Conservation (phyloP, 2,329 filamentous ascomycete species). For the Claviceps sp. region DNA sequence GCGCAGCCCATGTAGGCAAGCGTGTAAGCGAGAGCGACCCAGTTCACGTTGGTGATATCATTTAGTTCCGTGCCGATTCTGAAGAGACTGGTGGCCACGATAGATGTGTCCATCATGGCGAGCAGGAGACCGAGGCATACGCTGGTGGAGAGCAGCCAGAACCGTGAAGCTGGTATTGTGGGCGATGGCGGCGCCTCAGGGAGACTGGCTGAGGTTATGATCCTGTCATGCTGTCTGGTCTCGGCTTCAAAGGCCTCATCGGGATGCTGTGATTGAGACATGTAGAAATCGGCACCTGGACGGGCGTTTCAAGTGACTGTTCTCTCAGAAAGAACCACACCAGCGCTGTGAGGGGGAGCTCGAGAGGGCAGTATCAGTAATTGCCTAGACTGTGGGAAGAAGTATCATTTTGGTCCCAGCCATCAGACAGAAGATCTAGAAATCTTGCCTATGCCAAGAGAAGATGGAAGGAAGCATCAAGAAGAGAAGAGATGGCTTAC, state of each 20-base stretch:
- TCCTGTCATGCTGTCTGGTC: no score
- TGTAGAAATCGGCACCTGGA: not conserved
- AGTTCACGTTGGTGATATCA: slow-evolving; percentile 31
- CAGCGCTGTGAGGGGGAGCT: no score
- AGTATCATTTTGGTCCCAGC: no score
- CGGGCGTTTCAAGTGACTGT: no score
- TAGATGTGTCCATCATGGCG: slow-evolving; percentile 45
- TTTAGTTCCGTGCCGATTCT: slow-evolving; percentile 40
- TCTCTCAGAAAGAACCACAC: no score
- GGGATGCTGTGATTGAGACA: not conserved
- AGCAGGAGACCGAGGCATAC: slow-evolving; percentile 40
- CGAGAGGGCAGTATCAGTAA: no score
- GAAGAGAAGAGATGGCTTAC: no score
- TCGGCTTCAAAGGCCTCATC: not conserved
- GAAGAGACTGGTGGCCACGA: slow-evolving; percentile 44
- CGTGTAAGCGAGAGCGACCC: slow-evolving; percentile 42
- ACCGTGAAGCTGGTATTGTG: not conserved
- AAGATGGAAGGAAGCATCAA: no score
- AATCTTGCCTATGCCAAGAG: no score
- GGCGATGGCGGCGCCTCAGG: not conserved
- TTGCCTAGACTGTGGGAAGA: no score
- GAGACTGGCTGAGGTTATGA: no score
- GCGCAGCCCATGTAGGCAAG: slow-evolving; percentile 43
- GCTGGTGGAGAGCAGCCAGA: slow-evolving; percentile 9
- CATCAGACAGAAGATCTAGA: no score